phyloP scores from a whole-genome alignment of 2,329 filamentous ascomycete genomes.

The Plenodomus biglobosus region DNA sequence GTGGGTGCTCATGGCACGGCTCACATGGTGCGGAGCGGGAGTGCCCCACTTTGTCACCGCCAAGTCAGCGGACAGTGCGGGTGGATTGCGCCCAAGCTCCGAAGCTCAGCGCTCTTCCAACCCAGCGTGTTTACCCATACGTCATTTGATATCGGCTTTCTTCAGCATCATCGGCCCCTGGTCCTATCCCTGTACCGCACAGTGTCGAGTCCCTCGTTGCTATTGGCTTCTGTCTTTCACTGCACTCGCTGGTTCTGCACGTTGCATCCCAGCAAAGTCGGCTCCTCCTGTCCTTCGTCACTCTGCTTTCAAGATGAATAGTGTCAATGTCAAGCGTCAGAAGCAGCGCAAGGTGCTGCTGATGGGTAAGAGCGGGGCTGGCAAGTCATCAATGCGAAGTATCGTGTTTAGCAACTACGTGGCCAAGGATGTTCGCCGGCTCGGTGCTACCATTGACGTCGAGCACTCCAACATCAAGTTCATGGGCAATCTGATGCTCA shows the following conservation, averaged over 20 bases:
- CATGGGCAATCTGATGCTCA: constrained; percentile 93
- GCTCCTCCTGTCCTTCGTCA: background rate
- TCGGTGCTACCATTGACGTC: constrained; percentile 97
- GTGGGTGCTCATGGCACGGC: background rate
- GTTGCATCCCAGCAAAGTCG: background rate
- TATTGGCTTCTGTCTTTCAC: background rate
- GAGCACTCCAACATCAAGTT: constrained; percentile 99
- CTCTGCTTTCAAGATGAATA: constrained; percentile 33
- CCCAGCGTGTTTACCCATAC: background rate
- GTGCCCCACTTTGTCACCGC: background rate
- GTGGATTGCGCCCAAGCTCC: constrained; percentile 12
- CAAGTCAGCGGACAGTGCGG: background rate
- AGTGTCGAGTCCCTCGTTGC: background rate
- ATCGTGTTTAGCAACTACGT: constrained; percentile 99
- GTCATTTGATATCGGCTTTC: background rate
- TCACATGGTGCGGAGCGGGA: background rate
- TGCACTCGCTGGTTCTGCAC: background rate
- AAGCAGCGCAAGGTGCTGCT: constrained; percentile 58
- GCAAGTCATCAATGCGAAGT: constrained; percentile 96
- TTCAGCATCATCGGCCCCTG: background rate
- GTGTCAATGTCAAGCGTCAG: constrained; percentile 48
- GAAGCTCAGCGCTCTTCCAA: constrained; percentile 1
- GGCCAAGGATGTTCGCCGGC: constrained; percentile 86
- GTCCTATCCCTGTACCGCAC: background rate
- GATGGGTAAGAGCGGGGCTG: constrained; percentile 91